A percentile compares a stretch with the other conserved stretches of the same genome.
Evolutionary conservation across 805 yeast genomes (phyloP).

Genomic region (Nakazawaea holstii): DNA sequence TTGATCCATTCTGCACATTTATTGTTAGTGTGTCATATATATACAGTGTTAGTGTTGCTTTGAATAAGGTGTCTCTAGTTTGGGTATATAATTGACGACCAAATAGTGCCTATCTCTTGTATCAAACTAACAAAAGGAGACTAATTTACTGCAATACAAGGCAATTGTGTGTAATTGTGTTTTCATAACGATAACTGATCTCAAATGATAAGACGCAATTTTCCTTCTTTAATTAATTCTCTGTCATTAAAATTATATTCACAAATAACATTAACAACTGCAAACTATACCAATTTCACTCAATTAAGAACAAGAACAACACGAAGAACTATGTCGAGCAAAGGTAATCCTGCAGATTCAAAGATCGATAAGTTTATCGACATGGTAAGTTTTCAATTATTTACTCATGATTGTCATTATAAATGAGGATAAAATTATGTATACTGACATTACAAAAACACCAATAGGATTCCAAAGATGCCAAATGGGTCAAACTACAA

Average conservation of each 20-base stretch:
- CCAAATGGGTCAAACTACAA: slow-evolving; percentile 64
- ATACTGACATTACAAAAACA: background rate
- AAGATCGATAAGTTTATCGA: slow-evolving; percentile 25
- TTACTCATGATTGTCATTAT: background rate
- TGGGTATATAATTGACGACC: no score
- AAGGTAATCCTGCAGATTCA: slow-evolving; percentile 20
- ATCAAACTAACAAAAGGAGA: no score
- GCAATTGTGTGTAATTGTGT: no score
- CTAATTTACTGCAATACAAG: no score
- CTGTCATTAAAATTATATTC: background rate
- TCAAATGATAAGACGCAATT: background rate
- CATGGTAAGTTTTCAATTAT: slow-evolving; percentile 15
- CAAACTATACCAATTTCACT: slow-evolving; percentile 8
- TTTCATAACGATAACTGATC: background rate
- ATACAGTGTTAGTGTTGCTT: no score
- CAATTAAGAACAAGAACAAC: slow-evolving; percentile 15
- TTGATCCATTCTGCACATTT: no score
- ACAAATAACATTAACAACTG: background rate
- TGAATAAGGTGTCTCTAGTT: no score
- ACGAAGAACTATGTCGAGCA: background rate
- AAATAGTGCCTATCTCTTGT: no score
- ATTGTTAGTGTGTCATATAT: no score
- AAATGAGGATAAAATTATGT: background rate
- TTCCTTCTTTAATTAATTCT: background rate
- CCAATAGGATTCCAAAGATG: slow-evolving; percentile 30